phyloP scores from a whole-genome alignment of 345 rosid species.

The Eucalyptus pauciflora region DNA sequence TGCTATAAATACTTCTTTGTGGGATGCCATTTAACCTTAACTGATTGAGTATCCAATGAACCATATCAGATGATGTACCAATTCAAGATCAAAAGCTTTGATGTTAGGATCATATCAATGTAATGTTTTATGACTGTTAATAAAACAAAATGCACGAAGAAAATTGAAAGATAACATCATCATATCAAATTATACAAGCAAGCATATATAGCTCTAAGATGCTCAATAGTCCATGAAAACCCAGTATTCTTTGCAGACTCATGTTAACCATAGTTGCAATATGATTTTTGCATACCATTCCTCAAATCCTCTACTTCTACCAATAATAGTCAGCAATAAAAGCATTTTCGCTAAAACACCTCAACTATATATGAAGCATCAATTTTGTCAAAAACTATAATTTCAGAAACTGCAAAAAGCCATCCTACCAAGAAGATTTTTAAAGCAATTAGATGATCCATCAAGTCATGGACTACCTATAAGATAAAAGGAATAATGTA shows the following conservation, averaged over 20 bases:
- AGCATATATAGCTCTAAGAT: background rate
- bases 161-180: too few species aligned
- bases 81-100: too few species aligned
- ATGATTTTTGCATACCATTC: background rate
- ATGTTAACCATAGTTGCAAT: background rate
- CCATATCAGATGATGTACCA: too few species aligned
- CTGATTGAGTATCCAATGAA: too few species aligned
- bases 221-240: background rate
- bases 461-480: background rate
- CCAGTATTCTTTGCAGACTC: background rate
- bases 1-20: too few species aligned
- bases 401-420: background rate
- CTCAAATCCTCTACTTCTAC: background rate
- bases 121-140: too few species aligned
- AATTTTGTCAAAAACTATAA: background rate
- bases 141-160: too few species aligned
- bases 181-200: too few species aligned
- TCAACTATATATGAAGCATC: background rate
- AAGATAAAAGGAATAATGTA: background rate
- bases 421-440: background rate
- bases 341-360: background rate
- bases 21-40: too few species aligned
- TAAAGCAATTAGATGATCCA: background rate
- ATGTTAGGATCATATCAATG: too few species aligned
- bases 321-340: fast-evolving